Base-by-base conservation (phyloP, 2,329 filamentous ascomycete genomes). In the Helotiales sp. region DNA sequence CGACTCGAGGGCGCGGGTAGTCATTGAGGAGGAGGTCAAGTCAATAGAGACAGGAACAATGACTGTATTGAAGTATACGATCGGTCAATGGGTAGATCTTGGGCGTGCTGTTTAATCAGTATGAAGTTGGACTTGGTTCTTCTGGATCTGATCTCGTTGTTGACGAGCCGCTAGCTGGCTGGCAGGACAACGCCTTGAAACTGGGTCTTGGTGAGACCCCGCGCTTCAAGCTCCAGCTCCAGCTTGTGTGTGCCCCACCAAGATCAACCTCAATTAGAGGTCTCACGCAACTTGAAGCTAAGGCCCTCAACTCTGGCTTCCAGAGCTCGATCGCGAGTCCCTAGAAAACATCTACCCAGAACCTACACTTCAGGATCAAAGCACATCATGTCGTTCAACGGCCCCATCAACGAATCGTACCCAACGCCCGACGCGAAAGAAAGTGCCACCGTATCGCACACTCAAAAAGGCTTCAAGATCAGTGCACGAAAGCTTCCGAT, bases 401-500 rank as follows among this genome's bases (percentile, higher is more conserved):
- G 74, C 17, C 69, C 72, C 24, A 71, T 76, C 67, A 80, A 84
- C 75, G 85, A 88, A 74, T 82, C 83, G n/a, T 89, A 83, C 74
- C 86, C 87, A 13, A 82, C 81, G 54, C 80, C 86, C 6, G 76
- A 78, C 75, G 76, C 82, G 74, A 79, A 87, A 71, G 78, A 81
- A 8, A 80, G 82, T 58, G 85, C 87, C 6, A 91, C 91, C 15
- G 81, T 78, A 37, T 81, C 82, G 24, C 84, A 88, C 78, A 79
- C 79, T 2, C 88, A 92, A 74, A 84, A 85, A 71, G 85, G 85
- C 75, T 96, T 95, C 83, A 86, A 83, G 74, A 89, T 98, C 79
- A 87, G 87, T 30, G 92, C 92, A 63, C 91, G 93, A 77, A 97
- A 97, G 83, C 89, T 96, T 60, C 96, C 96, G 70, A 99, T 99